phyloP scores from a whole-genome alignment of 2,329 filamentous ascomycete genomes.

The Gliomastix tumulicola region DNA sequence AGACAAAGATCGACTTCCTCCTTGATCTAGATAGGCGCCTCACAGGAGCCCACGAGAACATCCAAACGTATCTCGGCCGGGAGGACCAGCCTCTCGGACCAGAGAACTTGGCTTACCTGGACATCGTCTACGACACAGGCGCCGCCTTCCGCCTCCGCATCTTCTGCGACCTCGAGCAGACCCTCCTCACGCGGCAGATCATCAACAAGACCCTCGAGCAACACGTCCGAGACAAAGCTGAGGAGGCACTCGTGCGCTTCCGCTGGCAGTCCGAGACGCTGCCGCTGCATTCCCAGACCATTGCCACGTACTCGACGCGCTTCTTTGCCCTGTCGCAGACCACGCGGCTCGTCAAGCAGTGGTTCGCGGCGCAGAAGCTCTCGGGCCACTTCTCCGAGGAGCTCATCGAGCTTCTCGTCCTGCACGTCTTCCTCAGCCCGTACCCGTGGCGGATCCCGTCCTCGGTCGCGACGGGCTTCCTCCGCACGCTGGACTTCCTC shows the following conservation, averaged over 20 bases:
- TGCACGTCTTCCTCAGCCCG: conserved; percentile 72
- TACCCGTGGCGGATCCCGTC: conserved; percentile 75
- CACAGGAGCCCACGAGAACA: conserved; percentile 48
- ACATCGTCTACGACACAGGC: conserved; percentile 67
- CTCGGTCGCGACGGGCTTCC: conserved; percentile 72
- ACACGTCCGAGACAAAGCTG: conserved; percentile 60
- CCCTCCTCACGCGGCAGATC: conserved; percentile 69
- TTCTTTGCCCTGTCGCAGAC: conserved; percentile 74
- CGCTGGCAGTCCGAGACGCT: conserved; percentile 65
- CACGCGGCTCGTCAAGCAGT: conserved; percentile 79
- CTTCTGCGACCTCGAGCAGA: conserved; percentile 80
- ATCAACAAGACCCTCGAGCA: conserved; percentile 66
- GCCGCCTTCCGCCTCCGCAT: conserved; percentile 79
- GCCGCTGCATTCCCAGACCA: conserved; percentile 74
- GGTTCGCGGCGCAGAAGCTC: conserved; percentile 82
- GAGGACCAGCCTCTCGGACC: conserved; percentile 66
- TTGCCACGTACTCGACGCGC: conserved; percentile 73
- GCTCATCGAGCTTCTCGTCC: conserved; percentile 75
- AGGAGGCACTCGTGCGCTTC: conserved; percentile 61
- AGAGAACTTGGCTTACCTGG: conserved; percentile 75
- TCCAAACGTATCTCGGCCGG: conserved; percentile 67
- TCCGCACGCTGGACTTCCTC: conserved; percentile 73
- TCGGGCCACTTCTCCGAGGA: conserved; percentile 69
- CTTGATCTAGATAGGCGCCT: conserved; percentile 69
- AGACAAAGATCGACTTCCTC: conserved; percentile 87